Conservation (phyloP, 352 stramenopile species). For the Phytophthora constricta region DNA sequence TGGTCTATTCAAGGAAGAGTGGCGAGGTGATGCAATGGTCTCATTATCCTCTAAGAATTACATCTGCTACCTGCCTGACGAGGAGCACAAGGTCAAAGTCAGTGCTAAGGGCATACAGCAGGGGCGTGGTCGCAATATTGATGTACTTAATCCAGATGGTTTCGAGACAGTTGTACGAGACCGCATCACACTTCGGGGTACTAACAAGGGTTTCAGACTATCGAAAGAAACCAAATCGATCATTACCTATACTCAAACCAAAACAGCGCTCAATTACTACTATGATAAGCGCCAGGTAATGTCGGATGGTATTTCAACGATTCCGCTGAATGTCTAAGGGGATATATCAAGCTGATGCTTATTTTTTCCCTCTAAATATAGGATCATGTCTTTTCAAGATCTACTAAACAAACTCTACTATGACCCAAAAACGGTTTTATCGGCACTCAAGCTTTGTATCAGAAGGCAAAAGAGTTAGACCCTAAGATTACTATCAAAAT, state of each 20-base stretch:
- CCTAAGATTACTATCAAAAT: constrained; percentile 24
- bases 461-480: constrained; percentile 23
- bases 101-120: constrained; percentile 35
- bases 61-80: constrained; percentile 14
- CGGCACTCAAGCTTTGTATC: constrained; percentile 18
- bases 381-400: constrained; percentile 7
- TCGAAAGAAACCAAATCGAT: constrained; percentile 25
- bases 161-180: constrained; percentile 28
- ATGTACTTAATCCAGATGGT: constrained; percentile 20
- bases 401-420: constrained; percentile 23
- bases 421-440: constrained; percentile 34
- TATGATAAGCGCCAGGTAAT: constrained; percentile 26
- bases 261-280: constrained; percentile 2
- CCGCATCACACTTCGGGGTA: constrained; percentile 23
- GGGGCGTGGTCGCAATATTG: constrained; percentile 4
- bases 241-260: constrained; percentile 26
- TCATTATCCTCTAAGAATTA: constrained; percentile 24
- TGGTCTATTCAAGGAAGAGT: constrained; percentile 32
- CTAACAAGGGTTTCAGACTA: constrained; percentile 34
- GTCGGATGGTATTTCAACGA: constrained; percentile 15
- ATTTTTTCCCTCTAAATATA: no score
- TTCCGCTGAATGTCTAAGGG: constrained; percentile 1
- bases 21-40: constrained; percentile 12
- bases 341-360: no score
- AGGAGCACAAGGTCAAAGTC: constrained; percentile 20